Evolutionary conservation across 2,329 filamentous ascomycete genomes (phyloP), one percentile per base, ranked within the genome.

Genomic region (Knufia fluminis): DNA sequence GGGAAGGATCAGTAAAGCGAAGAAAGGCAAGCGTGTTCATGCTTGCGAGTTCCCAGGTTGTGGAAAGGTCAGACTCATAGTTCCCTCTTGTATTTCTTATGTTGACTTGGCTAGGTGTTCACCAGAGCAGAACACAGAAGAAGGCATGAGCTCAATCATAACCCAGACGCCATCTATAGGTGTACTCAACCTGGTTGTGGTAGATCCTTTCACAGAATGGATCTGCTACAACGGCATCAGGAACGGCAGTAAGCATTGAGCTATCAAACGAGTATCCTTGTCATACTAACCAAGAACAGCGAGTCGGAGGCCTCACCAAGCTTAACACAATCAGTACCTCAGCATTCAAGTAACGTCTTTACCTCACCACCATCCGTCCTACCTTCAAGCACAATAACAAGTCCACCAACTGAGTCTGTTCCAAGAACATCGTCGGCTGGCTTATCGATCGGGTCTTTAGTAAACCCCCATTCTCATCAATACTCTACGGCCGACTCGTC

Each of bases 11-110:
- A 74, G 71, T 62, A 74, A 74, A 58, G 71, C 71, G 10, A 74
- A 73, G 62, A 74, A 74, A 59, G 71, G 71, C 24, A 74, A 74
- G 59, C 68, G 70, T 46, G 71, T 74, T 12, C 71, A 74, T 56
- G 65, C 65, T 7, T 74, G 71, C 56, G 65, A 71, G 50, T 71
- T 62, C 52, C 68, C 68, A 14, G 70, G 71, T 33, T 74, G 71
- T 57, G 64, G 63, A 52, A 74, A 74, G 66, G 70, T 72, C 54
- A 52, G 66, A 58, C 17, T 3, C 42, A 9, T 9, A 16, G 6
- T 4, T 45, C 19, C 19, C 3, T 14, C 17, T n/a, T 17, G 1
- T 4, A n/a, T 10, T 48, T 3, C 23, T 23, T 31, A 31, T 49
- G 51, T 47, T 57, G 23, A 50, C 6, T 42, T 28, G 51, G n/a